Evolutionary conservation across 371 early-diverging fungal genomes (phyloP), one percentile per base, ranked within the genome.

Genomic region (Dichotomocladium elegans): DNA sequence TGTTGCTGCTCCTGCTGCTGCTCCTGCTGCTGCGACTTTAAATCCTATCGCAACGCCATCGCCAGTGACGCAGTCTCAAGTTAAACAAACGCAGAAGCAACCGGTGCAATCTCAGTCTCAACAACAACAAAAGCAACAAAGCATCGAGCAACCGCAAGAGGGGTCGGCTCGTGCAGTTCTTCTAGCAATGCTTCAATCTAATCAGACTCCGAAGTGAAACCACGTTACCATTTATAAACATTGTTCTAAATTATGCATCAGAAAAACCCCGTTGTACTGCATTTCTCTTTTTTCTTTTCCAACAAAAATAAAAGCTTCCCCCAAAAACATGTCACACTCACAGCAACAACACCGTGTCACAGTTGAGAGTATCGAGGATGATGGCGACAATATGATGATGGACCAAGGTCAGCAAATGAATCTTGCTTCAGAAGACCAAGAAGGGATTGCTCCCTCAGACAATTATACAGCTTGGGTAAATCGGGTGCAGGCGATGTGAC

Each of bases 261-360:
- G n/a, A n/a, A n/a, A n/a, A n/a, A n/a, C n/a, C n/a, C n/a, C n/a
- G n/a, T 25, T 15, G n/a, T 10, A 47, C 25, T 10, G 24, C 35
- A 10, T 34, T 34, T 22, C 22, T 34, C 14, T 33, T 11, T 17
- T 48, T 48, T n/a, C 35, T n/a, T 34, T 12, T 22, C 14, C 31
- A 21, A 14, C 48, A 9, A 44, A 44, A 5, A 1, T 24, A 19
- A 24, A 21, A 2, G 41, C 26, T 26, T 9, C 34, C 40, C 37
- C 5, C 48, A 21, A 17, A 27, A 19, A n/a, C n/a, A n/a, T n/a
- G n/a, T n/a, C n/a, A n/a, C n/a, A n/a, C n/a, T n/a, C n/a, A n/a
- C n/a, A n/a, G n/a, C 24, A 21, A 24, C 34, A 50, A 25, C 43
- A 31, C 30, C 35, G 33, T 17, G 53, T 52, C 14, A 52, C 53